A percentile compares a stretch with the other conserved stretches of the same genome.
These are phyloP conservation scores for Alectoria sarmentosa DNA, from an alignment of 495 filamentous ascomycete species.

Conservation along the genomic window DNA sequence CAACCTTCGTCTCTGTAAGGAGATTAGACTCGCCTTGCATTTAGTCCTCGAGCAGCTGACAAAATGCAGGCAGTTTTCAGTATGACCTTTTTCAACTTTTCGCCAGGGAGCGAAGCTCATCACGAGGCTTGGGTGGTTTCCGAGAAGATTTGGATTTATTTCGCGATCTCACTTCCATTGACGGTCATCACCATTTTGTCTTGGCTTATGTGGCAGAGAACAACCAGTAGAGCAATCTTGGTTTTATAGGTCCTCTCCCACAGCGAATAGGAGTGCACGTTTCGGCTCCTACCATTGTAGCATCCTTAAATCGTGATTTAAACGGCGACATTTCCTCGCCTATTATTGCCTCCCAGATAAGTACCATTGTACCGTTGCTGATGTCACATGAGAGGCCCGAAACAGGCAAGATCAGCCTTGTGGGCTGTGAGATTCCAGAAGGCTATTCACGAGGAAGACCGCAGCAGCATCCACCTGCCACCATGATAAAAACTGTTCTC, in stretches of 20 bases:
- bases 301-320: constrained; percentile 2
- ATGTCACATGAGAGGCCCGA: background rate
- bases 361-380: too few relatives aligned
- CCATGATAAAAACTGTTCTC: background rate
- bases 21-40: background rate
- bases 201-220: constrained; percentile 29
- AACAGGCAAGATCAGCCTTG: background rate
- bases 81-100: constrained; percentile 35
- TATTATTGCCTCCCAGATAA: background rate
- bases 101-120: constrained; percentile 11
- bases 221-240: background rate
- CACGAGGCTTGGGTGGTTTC: constrained; percentile 27
- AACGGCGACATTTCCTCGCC: background rate
- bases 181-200: constrained; percentile 26
- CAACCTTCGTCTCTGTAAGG: constrained; percentile 34
- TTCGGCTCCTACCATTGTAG: constrained; percentile 7
- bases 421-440: background rate
- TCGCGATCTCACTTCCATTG: constrained; percentile 31
- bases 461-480: background rate
- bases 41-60: constrained; percentile 12
- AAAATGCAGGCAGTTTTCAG: constrained; percentile 31
- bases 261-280: constrained; percentile 3
- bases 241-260: background rate
- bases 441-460: background rate
- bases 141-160: constrained; percentile 35